A percentile compares a stretch with the other conserved stretches of the same genome.
Conservation (phyloP, 495 filamentous ascomycete species). For the Lophium mytilinum region DNA sequence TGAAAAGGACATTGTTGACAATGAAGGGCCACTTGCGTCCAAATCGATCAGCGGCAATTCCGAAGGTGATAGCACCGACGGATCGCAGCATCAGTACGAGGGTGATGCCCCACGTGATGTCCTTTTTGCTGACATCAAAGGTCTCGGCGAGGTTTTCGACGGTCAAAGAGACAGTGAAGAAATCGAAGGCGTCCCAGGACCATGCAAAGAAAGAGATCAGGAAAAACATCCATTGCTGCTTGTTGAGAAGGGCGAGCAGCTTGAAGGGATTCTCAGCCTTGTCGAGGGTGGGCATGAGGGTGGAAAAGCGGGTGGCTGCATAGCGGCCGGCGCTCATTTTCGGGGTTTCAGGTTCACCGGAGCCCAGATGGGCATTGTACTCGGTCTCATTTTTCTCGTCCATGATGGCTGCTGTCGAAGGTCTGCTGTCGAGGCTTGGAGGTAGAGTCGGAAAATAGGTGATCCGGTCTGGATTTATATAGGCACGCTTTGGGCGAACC, state of each 20-base stretch:
- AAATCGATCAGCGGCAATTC: conserved; percentile 73
- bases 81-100: conserved; percentile 74
- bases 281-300: conserved; percentile 68
- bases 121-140: conserved; percentile 58
- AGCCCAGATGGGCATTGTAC: neutral
- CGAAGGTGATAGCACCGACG: conserved; percentile 65
- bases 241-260: conserved; percentile 54
- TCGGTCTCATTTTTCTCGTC: conserved; percentile 3
- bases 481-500: too few species aligned
- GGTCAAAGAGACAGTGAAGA: conserved; percentile 81
- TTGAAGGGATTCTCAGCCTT: conserved; percentile 73
- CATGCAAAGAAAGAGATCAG: conserved; percentile 40
- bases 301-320: conserved; percentile 53
- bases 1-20: conserved; percentile 74
- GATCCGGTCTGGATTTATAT: too few species aligned
- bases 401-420: neutral
- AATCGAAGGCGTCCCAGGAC: conserved; percentile 78
- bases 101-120: conserved; percentile 90
- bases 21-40: conserved; percentile 86
- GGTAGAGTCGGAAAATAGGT: too few species aligned
- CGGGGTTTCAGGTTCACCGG: conserved; percentile 1
- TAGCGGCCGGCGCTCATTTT: conserved; percentile 25
- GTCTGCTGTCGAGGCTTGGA: too few species aligned
- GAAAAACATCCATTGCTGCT: conserved; percentile 82
- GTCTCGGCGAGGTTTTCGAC: conserved; percentile 56